Evolutionary conservation across 305 asterid species (phyloP).

Genomic region (Caryopteris hybrid): DNA sequence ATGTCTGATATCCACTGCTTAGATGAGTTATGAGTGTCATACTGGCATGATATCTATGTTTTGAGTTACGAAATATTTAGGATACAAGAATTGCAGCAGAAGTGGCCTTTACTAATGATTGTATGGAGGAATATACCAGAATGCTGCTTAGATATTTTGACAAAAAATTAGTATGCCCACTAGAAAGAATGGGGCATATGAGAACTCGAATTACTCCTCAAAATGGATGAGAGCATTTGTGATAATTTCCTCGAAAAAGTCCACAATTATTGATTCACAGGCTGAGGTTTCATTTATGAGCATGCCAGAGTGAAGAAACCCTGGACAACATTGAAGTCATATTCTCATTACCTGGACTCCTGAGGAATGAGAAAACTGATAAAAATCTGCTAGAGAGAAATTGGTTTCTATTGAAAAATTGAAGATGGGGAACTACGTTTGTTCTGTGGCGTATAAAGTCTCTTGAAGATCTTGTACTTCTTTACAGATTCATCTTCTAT

Average conservation of each 20-base stretch:
- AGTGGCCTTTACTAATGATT: neutral
- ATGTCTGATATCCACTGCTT: neutral
- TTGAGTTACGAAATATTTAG: neutral
- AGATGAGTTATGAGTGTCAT: neutral
- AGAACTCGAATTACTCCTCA: neutral
- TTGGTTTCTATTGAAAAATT: neutral
- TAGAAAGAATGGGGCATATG: neutral
- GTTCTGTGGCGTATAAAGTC: no score
- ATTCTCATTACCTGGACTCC: no score
- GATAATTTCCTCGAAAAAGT: neutral
- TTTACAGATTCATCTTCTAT: no score
- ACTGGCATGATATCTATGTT: neutral
- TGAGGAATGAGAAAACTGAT: neutral
- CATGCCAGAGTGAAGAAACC: neutral
- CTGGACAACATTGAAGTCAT: neutral
- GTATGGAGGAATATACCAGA: neutral
- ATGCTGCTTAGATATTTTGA: neutral
- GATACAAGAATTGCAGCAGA: neutral
- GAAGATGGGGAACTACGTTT: no score
- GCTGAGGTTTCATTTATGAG: neutral
- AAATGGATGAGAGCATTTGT: neutral
- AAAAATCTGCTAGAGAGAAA: neutral
- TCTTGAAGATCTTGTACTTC: no score
- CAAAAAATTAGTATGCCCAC: neutral
- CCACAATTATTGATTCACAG: neutral